phyloP scores from a whole-genome alignment of 139 green algal genomes.

The Volvox reticuliferus region DNA sequence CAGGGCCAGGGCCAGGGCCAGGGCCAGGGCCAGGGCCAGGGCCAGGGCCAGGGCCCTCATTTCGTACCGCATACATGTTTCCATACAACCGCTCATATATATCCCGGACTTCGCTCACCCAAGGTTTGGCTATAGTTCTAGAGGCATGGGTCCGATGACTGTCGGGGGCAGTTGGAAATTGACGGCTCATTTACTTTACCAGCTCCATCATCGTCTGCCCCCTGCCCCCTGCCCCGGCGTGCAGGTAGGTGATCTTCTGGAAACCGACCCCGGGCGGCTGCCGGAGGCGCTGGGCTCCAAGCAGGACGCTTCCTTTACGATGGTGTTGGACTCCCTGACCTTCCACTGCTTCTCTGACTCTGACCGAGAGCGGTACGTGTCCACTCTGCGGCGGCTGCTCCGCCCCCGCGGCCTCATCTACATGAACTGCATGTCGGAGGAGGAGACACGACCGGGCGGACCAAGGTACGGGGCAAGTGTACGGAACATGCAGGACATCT shows the following conservation, averaged over 20 bases:
- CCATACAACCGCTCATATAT: too few relatives aligned
- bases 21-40: too few relatives aligned
- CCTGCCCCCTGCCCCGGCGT: background rate
- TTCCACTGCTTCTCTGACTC: conserved; percentile 25
- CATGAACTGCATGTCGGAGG: conserved; percentile 40
- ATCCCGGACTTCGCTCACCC: too few relatives aligned
- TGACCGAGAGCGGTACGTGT: background rate
- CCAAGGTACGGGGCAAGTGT: conserved; percentile 17
- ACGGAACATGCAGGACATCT: background rate
- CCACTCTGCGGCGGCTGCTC: conserved; percentile 10
- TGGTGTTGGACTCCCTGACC: conserved; percentile 7
- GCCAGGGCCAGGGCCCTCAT: too few relatives aligned
- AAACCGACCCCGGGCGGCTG: background rate
- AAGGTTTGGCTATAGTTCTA: too few relatives aligned
- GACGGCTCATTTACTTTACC: too few relatives aligned
- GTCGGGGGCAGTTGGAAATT: too few relatives aligned
- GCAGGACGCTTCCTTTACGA: background rate
- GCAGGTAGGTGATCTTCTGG: background rate
- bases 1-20: too few relatives aligned
- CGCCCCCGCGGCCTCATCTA: conserved; percentile 5
- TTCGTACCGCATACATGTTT: too few relatives aligned
- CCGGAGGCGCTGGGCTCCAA: background rate
- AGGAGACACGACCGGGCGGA: conserved; percentile 29
- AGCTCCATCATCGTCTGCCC: too few relatives aligned
- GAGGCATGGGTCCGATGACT: too few relatives aligned